Base-by-base conservation (phyloP, 2,329 filamentous ascomycete species). In the Colletotrichum cordylinicola region DNA sequence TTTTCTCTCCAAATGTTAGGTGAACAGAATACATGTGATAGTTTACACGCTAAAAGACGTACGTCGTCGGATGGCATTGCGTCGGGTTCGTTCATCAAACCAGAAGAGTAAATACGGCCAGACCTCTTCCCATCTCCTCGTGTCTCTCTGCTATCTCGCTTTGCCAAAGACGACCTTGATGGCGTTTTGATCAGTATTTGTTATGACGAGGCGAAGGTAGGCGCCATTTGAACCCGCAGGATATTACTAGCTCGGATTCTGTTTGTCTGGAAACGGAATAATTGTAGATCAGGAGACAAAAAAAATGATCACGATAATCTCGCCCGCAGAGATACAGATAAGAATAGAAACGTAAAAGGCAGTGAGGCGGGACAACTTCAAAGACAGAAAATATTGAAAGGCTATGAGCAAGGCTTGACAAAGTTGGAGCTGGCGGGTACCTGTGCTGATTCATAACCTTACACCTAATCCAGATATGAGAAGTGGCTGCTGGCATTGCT, bases 141-240 rank as follows among this genome's bases (percentile, higher is more conserved):
- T n/a, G 16, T 43, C 9, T 48, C 9, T 48, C 18, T 12, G 9
- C 0, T n/a, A 9, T 48, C 39, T 48, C n/a, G 1, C 6, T 52
- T 52, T 6, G n/a, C n/a, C 10, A 21, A 4, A 52, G 1, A 21
- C 12, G 1, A 21, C 6, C 9, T 10, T 13, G 43, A 52, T 21
- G 0, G 10, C 12, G n/a, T 21, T n/a, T 6, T 21, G 10, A 8
- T 21, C 10, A 21, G 6, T n/a, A 52, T n/a, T 6, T 8, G 4
- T 4, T 1, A 52, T 52, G 10, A 52, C 43, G 43, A 21, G 10
- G 10, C 13, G 21, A 52, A 6, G 3, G 3, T 21, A 21, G 43
- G 43, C 43, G 21, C n/a, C 5, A 7, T 2, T 4, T 1, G 9
- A 1, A 52, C 4, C n/a, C 10, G 21, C 39, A 6, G 4, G 6